A percentile compares a stretch with the other conserved stretches of the same genome.
Conservation (phyloP, 768 basidiomycete genomes). For the Leccinum subgranulosum region DNA sequence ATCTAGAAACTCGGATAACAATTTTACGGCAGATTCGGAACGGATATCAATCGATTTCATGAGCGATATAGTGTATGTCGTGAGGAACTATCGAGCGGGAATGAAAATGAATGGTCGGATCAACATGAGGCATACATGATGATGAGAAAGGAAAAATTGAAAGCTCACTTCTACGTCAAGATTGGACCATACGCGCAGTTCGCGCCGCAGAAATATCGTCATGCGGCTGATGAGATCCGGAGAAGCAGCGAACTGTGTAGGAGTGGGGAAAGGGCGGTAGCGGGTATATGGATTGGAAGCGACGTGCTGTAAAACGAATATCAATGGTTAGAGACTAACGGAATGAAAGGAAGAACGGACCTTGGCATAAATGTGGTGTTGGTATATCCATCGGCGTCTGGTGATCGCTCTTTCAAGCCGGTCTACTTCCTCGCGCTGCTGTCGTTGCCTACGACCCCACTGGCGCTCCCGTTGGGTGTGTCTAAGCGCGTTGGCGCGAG, state of each 20-base stretch:
- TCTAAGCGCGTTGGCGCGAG: constrained; percentile 28
- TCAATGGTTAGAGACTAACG: not conserved
- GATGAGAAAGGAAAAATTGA: not conserved
- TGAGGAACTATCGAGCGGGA: constrained; percentile 65
- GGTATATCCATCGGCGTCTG: constrained; percentile 76
- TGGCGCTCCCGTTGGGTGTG: constrained; percentile 41
- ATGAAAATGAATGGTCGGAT: constrained; percentile 14
- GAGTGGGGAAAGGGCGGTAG: constrained; percentile 88
- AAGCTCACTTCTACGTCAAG: constrained; percentile 81
- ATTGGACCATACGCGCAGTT: constrained; percentile 83
- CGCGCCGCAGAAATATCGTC: constrained; percentile 77
- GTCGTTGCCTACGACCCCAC: constrained; percentile 54
- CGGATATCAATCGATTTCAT: constrained; percentile 94
- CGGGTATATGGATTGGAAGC: constrained; percentile 84
- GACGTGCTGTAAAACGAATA: constrained; percentile 62
- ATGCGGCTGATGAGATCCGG: constrained; percentile 72
- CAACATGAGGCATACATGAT: not conserved
- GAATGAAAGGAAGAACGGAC: constrained; percentile 39
- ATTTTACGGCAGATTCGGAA: constrained; percentile 79
- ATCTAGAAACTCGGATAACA: constrained; percentile 87
- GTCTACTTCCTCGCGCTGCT: constrained; percentile 57
- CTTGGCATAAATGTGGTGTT: constrained; percentile 80
- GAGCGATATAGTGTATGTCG: constrained; percentile 81
- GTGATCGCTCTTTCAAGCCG: constrained; percentile 73
- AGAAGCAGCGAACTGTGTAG: constrained; percentile 77